Evolutionary conservation across 2,329 filamentous ascomycete species (phyloP), one percentile per base, ranked within the genome.

Genomic region (Lojkania enalia): DNA sequence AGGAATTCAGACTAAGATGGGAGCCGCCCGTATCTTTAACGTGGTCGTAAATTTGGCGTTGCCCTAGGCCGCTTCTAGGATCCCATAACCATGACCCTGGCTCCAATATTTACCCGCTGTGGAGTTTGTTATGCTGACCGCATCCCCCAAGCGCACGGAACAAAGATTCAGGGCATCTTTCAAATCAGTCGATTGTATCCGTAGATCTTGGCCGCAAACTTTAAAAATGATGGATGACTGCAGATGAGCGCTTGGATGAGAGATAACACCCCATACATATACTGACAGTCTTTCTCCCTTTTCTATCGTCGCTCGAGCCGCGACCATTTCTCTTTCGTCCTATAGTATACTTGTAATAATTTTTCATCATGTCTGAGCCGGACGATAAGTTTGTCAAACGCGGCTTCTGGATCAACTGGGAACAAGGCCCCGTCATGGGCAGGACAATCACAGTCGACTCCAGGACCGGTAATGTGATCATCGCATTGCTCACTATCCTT

Each of bases 401-500:
- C 9, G 50, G 50, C 12, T 36, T 39, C 9, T 53, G 50, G 50
- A 32, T 36, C 30, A 35, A 53, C 30, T 19, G 33, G n/a, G 37
- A 35, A 6, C 16, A 44, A 13, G 50, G 50, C 3, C 13, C 36
- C 6, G 23, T 51, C 2, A 33, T 51, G 41, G 44, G 50, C 11
- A 39, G 39, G n/a, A 53, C 50, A 12, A 51, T 51, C 33, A 53
- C 50, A 13, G 40, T 44, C 4, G 44, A 48, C 25, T 32, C 36
- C 11, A 6, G 20, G 20, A 48, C 44, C 7, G 50, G 50, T 12
- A 37, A 35, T 15, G 20, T 51, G 12, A 14, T 53, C 13, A 31
- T 53, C 13, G 44, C 48, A 4, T 11, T 51, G 4, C 38, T 53
- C 15, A 43, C 50, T 3, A 36, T 53, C 12, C 35, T 51, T n/a